phyloP scores from a whole-genome alignment of 2,329 filamentous ascomycete species.

The Fusarium keratoplasticum region DNA sequence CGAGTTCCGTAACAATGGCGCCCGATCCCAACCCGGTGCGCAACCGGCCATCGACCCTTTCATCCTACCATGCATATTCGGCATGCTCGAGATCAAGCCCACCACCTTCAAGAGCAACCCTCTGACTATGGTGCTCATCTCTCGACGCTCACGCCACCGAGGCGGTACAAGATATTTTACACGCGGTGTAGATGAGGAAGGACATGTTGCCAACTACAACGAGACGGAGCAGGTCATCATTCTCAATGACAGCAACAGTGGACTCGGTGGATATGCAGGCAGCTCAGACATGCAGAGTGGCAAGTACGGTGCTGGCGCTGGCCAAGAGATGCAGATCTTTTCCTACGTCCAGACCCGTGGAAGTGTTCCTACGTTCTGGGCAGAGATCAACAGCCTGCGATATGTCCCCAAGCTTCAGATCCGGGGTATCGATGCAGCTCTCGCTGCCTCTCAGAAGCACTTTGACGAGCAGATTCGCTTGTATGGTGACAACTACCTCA shows the following conservation, averaged over 20 bases:
- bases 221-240: constrained; percentile 96
- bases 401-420: constrained; percentile 94
- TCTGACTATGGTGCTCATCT: constrained; percentile 88
- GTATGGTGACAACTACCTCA: constrained; percentile 96
- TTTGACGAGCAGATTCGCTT: constrained; percentile 93
- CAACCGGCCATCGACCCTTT: constrained; percentile 88
- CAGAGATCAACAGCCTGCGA: constrained; percentile 91
- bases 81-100: constrained; percentile 91
- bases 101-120: constrained; percentile 87
- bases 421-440: constrained; percentile 82
- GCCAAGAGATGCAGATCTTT: constrained; percentile 86
- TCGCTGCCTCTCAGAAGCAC: constrained; percentile 83
- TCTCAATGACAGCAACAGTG: constrained; percentile 82
- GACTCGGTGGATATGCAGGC: constrained; percentile 83
- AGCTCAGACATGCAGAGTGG: constrained; percentile 81
- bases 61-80: constrained; percentile 95
- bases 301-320: constrained; percentile 67
- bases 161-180: constrained; percentile 96
- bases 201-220: constrained; percentile 98
- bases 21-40: constrained; percentile 72
- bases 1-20: constrained; percentile 78
- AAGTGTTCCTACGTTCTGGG: constrained; percentile 96
- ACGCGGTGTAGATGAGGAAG: constrained; percentile 90
- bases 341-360: constrained; percentile 97
- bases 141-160: constrained; percentile 86